A percentile compares a stretch with the other conserved stretches of the same genome.
These are phyloP conservation scores for Claviceps africana DNA, from an alignment of 2,329 filamentous ascomycete species.

Conservation along the genomic window DNA sequence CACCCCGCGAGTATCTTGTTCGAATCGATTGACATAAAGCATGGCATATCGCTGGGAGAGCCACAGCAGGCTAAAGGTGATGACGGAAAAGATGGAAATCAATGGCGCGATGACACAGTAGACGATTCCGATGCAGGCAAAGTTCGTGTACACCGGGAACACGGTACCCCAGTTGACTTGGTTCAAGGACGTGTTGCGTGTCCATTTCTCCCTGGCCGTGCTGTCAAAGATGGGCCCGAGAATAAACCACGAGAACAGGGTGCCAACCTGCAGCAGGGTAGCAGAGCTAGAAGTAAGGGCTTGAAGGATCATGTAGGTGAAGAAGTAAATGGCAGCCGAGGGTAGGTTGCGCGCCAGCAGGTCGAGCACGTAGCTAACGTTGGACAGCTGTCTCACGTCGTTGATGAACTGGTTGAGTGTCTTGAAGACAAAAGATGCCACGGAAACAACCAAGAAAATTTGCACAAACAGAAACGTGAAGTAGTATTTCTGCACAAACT, in stretches of 20 bases:
- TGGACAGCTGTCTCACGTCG: slow-evolving; percentile 26
- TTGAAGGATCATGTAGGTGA: slow-evolving; percentile 95
- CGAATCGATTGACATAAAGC: slow-evolving; percentile 83
- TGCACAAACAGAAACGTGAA: slow-evolving; percentile 92
- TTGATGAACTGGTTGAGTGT: slow-evolving; percentile 50
- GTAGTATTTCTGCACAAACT: slow-evolving; percentile 85
- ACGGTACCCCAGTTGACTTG: slow-evolving; percentile 81
- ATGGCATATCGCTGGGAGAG: slow-evolving; percentile 93
- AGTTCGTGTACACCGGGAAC: slow-evolving; percentile 93
- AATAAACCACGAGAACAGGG: slow-evolving; percentile 68
- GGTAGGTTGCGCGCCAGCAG: slow-evolving; percentile 69
- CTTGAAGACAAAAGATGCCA: slow-evolving; percentile 58
- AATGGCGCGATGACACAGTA: slow-evolving; percentile 83
- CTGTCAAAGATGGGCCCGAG: slow-evolving; percentile 69
- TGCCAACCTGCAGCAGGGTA: slow-evolving; percentile 71
- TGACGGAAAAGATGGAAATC: slow-evolving; percentile 82
- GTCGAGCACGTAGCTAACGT: slow-evolving; percentile 53
- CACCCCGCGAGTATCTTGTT: slow-evolving; percentile 80
- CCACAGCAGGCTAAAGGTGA: slow-evolving; percentile 87
- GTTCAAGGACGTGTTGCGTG: slow-evolving; percentile 62
- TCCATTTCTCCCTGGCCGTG: slow-evolving; percentile 72
- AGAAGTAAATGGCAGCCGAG: slow-evolving; percentile 88
- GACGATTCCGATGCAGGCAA: slow-evolving; percentile 81
- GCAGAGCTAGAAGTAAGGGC: slow-evolving; percentile 82
- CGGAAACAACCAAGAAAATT: slow-evolving; percentile 82